Evolutionary conservation across 192 early-diverging fungal genomes (phyloP).

Genomic region (Phycomyces nitens): DNA sequence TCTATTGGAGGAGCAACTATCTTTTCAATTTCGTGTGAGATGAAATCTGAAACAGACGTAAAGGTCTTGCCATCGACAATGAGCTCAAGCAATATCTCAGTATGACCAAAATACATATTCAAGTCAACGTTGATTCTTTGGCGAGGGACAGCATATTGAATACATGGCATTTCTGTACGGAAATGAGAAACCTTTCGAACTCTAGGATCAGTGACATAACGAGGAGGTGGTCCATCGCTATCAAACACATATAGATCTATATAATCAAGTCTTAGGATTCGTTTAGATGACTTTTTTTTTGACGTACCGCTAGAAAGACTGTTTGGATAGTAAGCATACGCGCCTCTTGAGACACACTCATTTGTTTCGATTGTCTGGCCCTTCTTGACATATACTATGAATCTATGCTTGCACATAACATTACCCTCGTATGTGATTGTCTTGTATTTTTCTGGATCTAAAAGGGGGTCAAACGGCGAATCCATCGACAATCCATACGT

Average conservation of each 20-base stretch:
- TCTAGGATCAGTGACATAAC: conserved; percentile 18
- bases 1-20: background rate
- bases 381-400: conserved; percentile 35
- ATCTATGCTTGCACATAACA: conserved; percentile 33
- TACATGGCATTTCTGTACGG: conserved; percentile 31
- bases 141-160: conserved; percentile 23
- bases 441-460: conserved; percentile 40
- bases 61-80: conserved; percentile 36
- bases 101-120: conserved; percentile 43
- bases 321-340: conserved; percentile 34
- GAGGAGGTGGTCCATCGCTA: conserved; percentile 18
- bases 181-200: conserved; percentile 27
- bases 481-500: conserved; percentile 45
- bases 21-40: conserved; percentile 1
- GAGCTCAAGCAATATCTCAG: conserved; percentile 34
- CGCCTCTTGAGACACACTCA: conserved; percentile 44
- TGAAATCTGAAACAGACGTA: conserved; percentile 30
- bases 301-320: conserved; percentile 26
- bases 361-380: conserved; percentile 37
- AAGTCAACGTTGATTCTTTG: conserved; percentile 41
- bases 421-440: conserved; percentile 37
- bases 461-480: conserved; percentile 39
- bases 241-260: conserved; percentile 30
- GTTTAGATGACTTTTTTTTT: conserved; percentile 4
- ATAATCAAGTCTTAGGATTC: background rate